Evolutionary conservation across 2,329 filamentous ascomycete genomes (phyloP).

Genomic region (Calycina herbarum): DNA sequence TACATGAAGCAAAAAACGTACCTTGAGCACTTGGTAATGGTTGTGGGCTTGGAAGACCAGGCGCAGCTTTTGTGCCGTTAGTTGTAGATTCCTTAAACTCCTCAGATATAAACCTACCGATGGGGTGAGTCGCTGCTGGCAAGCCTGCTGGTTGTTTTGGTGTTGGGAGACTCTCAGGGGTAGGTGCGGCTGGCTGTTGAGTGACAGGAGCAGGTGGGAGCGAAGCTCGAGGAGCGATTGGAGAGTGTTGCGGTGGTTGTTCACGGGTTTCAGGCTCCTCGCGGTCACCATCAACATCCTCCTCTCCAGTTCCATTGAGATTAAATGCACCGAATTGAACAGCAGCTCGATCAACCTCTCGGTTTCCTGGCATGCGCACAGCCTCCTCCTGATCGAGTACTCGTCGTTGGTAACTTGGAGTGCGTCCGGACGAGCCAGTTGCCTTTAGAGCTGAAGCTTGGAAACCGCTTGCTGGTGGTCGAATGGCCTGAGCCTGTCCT

Average conservation of each 20-base stretch:
- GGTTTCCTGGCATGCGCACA: constrained; percentile 96
- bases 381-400: constrained; percentile 95
- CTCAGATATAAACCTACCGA: constrained; percentile 41
- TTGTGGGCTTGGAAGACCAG: constrained; percentile 39
- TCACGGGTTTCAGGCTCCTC: constrained; percentile 94
- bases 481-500: constrained; percentile 50
- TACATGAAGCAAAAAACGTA: constrained; percentile 25
- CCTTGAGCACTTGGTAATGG: constrained; percentile 41
- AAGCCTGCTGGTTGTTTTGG: constrained; percentile 47
- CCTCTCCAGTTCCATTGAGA: constrained; percentile 72
- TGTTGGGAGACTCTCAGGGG: constrained; percentile 55
- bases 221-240: constrained; percentile 80
- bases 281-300: constrained; percentile 89
- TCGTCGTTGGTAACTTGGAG: constrained; percentile 79
- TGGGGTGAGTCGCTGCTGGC: constrained; percentile 47
- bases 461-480: constrained; percentile 68
- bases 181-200: constrained; percentile 49
- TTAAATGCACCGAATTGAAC: constrained; percentile 97
- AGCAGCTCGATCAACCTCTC: constrained; percentile 86
- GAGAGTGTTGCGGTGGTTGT: constrained; percentile 91
- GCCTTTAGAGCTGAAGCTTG: constrained; percentile 82
- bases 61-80: constrained; percentile 30
- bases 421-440: constrained; percentile 60
- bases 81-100: constrained; percentile 13
- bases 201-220: constrained; percentile 65